Percentiles rank a stretch among this genome's conserved stretches.
These are phyloP conservation scores for Leccinum idahoense DNA, from an alignment of 1,284 basidiomycete species.

Conservation along the genomic window DNA sequence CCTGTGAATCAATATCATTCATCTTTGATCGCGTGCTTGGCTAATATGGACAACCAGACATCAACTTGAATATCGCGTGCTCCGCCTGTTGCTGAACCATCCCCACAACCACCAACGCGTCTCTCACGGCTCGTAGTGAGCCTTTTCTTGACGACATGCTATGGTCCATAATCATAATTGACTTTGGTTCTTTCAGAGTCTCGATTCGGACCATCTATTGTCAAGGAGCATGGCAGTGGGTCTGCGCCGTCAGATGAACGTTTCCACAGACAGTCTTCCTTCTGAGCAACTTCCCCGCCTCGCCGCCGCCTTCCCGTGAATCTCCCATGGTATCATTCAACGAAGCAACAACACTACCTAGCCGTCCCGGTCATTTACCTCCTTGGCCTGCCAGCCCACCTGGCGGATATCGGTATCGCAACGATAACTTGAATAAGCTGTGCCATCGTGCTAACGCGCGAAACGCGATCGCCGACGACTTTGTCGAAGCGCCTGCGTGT, in stretches of 20 bases:
- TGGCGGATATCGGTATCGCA: slow-evolving; percentile 8
- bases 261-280: slow-evolving; percentile 18
- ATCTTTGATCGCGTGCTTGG: neutral
- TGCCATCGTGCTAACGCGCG: neutral
- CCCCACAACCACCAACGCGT: slow-evolving; percentile 4
- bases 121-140: slow-evolving; percentile 21
- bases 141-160: neutral
- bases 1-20: slow-evolving; percentile 13
- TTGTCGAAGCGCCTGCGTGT: slow-evolving; percentile 4
- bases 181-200: slow-evolving; percentile 18
- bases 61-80: neutral
- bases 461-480: slow-evolving; percentile 7
- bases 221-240: slow-evolving; percentile 17
- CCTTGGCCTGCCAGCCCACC: slow-evolving; percentile 20
- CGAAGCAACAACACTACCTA: slow-evolving; percentile 6
- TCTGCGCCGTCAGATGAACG: slow-evolving; percentile 1
- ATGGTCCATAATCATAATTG: neutral
- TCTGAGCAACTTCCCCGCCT: slow-evolving; percentile 14
- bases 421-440: slow-evolving; percentile 1
- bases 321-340: slow-evolving; percentile 23
- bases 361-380: slow-evolving; percentile 19
- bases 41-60: slow-evolving; percentile 16
- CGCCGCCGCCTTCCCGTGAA: slow-evolving; percentile 29
- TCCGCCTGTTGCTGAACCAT: slow-evolving; percentile 13
- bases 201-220: slow-evolving; percentile 28